phyloP scores from a whole-genome alignment of 2,329 filamentous ascomycete genomes.

The Hymenoscyphus albidus region DNA sequence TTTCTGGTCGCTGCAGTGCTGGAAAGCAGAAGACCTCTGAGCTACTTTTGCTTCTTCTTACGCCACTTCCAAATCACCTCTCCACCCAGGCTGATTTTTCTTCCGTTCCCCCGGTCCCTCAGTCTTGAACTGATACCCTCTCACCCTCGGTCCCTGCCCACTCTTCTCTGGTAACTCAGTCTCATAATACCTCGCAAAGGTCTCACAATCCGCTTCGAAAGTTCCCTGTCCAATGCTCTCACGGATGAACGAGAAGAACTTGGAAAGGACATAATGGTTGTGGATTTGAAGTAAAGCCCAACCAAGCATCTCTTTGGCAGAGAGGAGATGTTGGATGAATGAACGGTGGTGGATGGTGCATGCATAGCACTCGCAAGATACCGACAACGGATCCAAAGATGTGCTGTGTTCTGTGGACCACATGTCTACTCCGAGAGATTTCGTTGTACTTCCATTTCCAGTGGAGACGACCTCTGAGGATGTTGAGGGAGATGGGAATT shows the following conservation, averaged over 20 bases:
- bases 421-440: conserved; percentile 72
- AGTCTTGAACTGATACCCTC: conserved; percentile 79
- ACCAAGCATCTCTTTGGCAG: conserved; percentile 92
- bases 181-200: conserved; percentile 58
- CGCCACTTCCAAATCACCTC: conserved; percentile 31
- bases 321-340: conserved; percentile 81
- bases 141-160: conserved; percentile 71
- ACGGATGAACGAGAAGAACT: conserved; percentile 72
- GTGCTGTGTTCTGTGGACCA: conserved; percentile 62
- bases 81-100: conserved; percentile 67
- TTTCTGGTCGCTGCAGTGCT: too few relatives aligned
- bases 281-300: conserved; percentile 93
- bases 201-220: conserved; percentile 53
- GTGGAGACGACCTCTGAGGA: not conserved
- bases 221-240: conserved; percentile 52
- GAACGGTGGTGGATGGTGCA: conserved; percentile 82
- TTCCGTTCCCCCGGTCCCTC: conserved; percentile 57
- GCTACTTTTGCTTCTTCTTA: not conserved
- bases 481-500: conserved; percentile 54
- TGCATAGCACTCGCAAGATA: conserved; percentile 73
- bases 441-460: conserved; percentile 21
- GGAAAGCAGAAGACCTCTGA: too few relatives aligned
- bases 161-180: conserved; percentile 67
- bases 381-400: conserved; percentile 58
- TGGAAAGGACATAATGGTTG: conserved; percentile 70